Evolutionary conservation across 805 yeast species (phyloP).

Genomic region (Clavispora vitiphila): DNA sequence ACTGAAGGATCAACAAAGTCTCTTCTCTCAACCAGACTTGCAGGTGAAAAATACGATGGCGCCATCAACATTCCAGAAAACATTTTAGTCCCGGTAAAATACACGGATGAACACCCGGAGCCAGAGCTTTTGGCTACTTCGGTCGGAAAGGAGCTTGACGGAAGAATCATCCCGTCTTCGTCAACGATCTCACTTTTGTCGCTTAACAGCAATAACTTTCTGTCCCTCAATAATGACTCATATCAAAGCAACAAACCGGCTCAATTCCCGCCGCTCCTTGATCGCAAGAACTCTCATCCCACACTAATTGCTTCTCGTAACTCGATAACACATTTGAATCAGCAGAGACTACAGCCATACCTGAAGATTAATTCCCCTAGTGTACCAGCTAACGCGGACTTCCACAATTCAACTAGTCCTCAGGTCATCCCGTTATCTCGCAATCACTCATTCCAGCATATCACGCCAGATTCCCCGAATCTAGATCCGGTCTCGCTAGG

Average conservation of each 20-base stretch:
- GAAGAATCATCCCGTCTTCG: slow-evolving; percentile 38
- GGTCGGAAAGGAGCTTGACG: slow-evolving; percentile 37
- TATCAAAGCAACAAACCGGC: not conserved
- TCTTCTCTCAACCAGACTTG: slow-evolving; percentile 25
- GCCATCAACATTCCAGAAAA: slow-evolving; percentile 2
- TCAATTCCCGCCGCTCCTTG: slow-evolving; percentile 4
- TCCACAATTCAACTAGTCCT: slow-evolving; percentile 13
- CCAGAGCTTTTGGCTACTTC: slow-evolving; percentile 40
- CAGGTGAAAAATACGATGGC: slow-evolving; percentile 17
- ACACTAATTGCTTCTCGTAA: slow-evolving; percentile 15
- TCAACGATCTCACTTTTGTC: slow-evolving; percentile 38
- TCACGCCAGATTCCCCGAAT: slow-evolving; percentile 48
- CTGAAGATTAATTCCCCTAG: slow-evolving; percentile 30
- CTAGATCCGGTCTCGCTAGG: slow-evolving; percentile 48
- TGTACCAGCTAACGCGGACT: slow-evolving; percentile 8
- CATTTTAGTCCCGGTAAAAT: not conserved
- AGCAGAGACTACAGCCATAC: slow-evolving; percentile 35
- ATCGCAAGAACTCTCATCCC: slow-evolving; percentile 14
- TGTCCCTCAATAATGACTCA: not conserved
- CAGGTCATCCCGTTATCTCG: slow-evolving; percentile 28
- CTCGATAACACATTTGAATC: slow-evolving; percentile 20
- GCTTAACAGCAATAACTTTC: slow-evolving; percentile 20
- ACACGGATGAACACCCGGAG: slow-evolving; percentile 37
- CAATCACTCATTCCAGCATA: slow-evolving; percentile 6
- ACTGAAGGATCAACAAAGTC: slow-evolving; percentile 14